Conservation (phyloP, 768 basidiomycete species). For the Lactarius quietus region DNA sequence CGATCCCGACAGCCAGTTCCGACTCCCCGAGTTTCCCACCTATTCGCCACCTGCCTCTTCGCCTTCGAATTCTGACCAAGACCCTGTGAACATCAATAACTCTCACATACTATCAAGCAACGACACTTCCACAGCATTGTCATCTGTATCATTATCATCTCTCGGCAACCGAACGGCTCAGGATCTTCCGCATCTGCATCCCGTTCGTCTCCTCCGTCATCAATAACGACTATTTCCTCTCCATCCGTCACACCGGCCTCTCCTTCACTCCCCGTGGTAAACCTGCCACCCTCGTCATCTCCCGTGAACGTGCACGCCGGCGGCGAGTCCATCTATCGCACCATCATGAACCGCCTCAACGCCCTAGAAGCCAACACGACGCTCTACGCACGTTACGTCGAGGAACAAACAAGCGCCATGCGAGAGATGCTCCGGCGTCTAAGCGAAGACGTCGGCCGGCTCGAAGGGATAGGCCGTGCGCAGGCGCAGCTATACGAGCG, state of each 20-base stretch:
- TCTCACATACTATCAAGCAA: constrained; percentile 11
- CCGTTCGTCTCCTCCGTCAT: constrained; percentile 6
- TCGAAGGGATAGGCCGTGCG: constrained; percentile 69
- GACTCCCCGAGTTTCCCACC: constrained; percentile 2
- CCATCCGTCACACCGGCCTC: constrained; percentile 15
- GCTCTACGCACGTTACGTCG: constrained; percentile 78
- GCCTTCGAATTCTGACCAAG: background rate
- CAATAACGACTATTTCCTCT: constrained; percentile 15
- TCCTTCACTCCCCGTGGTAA: constrained; percentile 1
- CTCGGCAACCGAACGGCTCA: constrained; percentile 1
- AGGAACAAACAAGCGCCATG: constrained; percentile 79
- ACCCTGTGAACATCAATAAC: background rate
- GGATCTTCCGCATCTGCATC: background rate
- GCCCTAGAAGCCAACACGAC: constrained; percentile 86
- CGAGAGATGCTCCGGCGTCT: constrained; percentile 70
- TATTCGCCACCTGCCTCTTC: constrained; percentile 1
- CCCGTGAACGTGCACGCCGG: constrained; percentile 28
- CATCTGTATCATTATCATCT: constrained; percentile 21
- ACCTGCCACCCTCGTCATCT: constrained; percentile 21
- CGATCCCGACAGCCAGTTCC: background rate
- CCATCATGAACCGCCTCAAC: constrained; percentile 90
- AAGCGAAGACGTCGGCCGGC: constrained; percentile 71
- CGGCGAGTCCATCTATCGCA: constrained; percentile 90
- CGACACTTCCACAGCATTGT: constrained; percentile 2
- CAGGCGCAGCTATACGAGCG: constrained; percentile 67